These are phyloP conservation scores for Boletus pseudopeckii DNA, from an alignment of 768 basidiomycete species.

Conservation along the genomic window DNA sequence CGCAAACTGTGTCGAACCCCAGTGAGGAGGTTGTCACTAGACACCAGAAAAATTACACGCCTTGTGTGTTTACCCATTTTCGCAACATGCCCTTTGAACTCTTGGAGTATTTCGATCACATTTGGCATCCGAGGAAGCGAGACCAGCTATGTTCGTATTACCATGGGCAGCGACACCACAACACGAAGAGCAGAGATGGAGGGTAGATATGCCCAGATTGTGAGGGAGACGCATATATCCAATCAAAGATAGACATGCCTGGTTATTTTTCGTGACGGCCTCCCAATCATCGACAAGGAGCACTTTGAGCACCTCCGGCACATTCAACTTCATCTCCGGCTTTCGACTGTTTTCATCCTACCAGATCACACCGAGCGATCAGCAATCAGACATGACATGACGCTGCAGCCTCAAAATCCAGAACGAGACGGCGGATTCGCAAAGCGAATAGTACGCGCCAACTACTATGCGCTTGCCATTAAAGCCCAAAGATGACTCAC, in stretches of 20 bases:
- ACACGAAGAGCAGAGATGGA: not conserved
- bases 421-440: not conserved
- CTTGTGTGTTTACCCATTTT: constrained; percentile 44
- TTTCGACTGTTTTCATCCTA: constrained; percentile 76
- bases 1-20: constrained; percentile 45
- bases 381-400: not conserved
- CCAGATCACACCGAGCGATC: not conserved
- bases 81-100: constrained; percentile 68
- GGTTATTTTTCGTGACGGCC: constrained; percentile 89
- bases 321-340: constrained; percentile 85
- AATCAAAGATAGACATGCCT: constrained; percentile 44
- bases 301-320: constrained; percentile 88
- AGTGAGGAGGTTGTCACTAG: not conserved
- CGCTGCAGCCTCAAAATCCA: too few species aligned
- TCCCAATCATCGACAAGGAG: constrained; percentile 98
- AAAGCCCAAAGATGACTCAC: constrained; percentile 35
- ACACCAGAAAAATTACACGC: constrained; percentile 31
- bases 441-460: not conserved
- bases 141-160: constrained; percentile 58
- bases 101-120: constrained; percentile 70
- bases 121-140: constrained; percentile 76
- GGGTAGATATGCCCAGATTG: not conserved
- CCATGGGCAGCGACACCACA: not conserved
- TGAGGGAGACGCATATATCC: not conserved
- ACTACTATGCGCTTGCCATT: not conserved